A percentile compares a stretch with the other conserved stretches of the same genome.
phyloP scores from a whole-genome alignment of 176 grass and related monocot genomes.

The Aegilops bicornis region DNA sequence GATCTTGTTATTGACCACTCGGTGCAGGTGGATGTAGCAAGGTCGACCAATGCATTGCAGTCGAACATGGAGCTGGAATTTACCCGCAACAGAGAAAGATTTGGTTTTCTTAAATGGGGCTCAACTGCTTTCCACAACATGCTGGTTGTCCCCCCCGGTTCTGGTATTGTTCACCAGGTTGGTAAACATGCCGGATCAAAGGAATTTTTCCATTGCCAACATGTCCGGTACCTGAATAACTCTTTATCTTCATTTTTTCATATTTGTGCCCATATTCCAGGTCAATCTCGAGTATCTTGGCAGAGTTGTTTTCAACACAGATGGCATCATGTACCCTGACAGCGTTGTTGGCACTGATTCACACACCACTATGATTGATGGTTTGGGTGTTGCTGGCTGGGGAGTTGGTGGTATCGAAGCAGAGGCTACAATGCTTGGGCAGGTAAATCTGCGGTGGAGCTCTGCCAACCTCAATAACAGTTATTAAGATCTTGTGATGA shows the following conservation, averaged over 20 bases:
- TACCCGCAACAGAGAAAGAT: slow-evolving; percentile 77
- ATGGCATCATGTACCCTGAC: slow-evolving; percentile 65
- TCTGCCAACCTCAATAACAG: not conserved
- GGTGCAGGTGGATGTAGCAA: slow-evolving; percentile 79
- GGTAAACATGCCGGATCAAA: slow-evolving; percentile 28
- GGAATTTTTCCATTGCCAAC: not conserved
- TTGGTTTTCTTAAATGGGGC: slow-evolving; percentile 86
- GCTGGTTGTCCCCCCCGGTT: slow-evolving; percentile 80
- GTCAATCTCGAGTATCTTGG: slow-evolving; percentile 89
- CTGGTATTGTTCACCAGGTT: slow-evolving; percentile 89
- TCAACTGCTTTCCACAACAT: slow-evolving; percentile 82
- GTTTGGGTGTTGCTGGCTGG: slow-evolving; percentile 89
- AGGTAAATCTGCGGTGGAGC: slow-evolving; percentile 44
- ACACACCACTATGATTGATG: slow-evolving; percentile 85
- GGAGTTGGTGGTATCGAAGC: slow-evolving; percentile 92
- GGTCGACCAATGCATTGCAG: slow-evolving; percentile 61
- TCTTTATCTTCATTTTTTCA: slow-evolving; percentile 5
- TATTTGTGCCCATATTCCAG: slow-evolving; percentile 28
- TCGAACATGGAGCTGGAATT: slow-evolving; percentile 79
- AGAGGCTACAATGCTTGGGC: slow-evolving; percentile 80
- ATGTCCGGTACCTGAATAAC: not conserved
- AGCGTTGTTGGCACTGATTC: slow-evolving; percentile 82
- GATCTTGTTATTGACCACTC: slow-evolving; percentile 86
- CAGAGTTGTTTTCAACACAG: slow-evolving; percentile 69
- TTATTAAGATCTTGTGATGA: not conserved